Conservation (phyloP, 495 filamentous ascomycete genomes). For the Penicillium cosmopolitanum region DNA sequence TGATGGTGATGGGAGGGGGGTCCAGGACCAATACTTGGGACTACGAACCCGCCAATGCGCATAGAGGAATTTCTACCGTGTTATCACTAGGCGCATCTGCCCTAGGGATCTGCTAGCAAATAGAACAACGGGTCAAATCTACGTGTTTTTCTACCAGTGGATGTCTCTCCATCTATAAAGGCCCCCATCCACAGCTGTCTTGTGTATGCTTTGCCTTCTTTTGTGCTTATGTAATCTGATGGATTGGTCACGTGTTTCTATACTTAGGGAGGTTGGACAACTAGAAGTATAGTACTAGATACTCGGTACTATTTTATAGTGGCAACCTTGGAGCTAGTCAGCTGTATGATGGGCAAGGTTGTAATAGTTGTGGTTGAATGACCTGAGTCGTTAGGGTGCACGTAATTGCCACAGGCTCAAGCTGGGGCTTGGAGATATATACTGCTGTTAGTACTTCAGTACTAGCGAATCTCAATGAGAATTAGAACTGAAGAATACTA, state of each 20-base stretch:
- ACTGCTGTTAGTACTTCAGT: too few relatives aligned
- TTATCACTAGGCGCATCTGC: not conserved
- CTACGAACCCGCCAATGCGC: too few relatives aligned
- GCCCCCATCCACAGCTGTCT: constrained; percentile 5
- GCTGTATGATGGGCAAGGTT: too few relatives aligned
- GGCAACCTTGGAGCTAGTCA: not conserved
- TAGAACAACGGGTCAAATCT: not conserved
- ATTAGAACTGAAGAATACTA: too few relatives aligned
- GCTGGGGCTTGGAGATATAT: too few relatives aligned
- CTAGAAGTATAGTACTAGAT: too few relatives aligned
- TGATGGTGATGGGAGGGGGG: constrained; percentile 32
- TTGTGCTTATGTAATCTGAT: constrained; percentile 27
- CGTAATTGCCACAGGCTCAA: too few relatives aligned
- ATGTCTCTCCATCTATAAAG: not conserved
- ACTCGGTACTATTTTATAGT: too few relatives aligned
- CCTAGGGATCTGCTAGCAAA: not conserved
- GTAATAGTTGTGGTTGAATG: too few relatives aligned
- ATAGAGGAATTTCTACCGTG: not conserved
- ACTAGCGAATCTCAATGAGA: too few relatives aligned
- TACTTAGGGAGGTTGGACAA: not conserved
- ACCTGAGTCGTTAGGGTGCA: too few relatives aligned
- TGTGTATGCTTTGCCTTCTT: constrained; percentile 31
- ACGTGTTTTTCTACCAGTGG: not conserved
- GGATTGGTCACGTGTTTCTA: constrained; percentile 19
- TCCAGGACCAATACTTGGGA: too few relatives aligned